Evolutionary conservation across 1,284 basidiomycete species (phyloP), one percentile per base, ranked within the genome.

Genomic region (Limonomyces culmigenus): DNA sequence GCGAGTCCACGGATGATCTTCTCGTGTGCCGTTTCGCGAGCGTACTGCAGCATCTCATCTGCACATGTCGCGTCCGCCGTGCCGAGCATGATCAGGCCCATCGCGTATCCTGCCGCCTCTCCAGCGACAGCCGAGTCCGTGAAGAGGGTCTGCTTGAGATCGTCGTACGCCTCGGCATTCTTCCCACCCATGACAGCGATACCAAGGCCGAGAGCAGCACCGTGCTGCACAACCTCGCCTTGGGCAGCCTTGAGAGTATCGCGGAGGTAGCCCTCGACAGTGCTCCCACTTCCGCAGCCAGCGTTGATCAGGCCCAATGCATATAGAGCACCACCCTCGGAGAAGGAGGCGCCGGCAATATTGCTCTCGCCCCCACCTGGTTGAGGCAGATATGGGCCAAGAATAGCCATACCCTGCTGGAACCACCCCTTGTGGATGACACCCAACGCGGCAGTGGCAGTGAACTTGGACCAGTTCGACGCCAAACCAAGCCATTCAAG

Each of bases 381-480:
- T 41, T 73, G 65, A 20, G 92, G 92, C 29, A 96, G 72, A 55
- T 96, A 96, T 0, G 92, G 92, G n/a, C 81, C 79, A 19, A 97
- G 72, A 36, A 96, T 85, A 36, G 75, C 76, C 70, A 84, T 81
- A 36, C 88, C 89, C 53, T 93, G 83, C 47, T 87, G 76, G 49
- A 89, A 84, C 52, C 89, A 91, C 32, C 92, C 92, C 47, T 92
- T 91, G 62, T 96, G 89, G 45, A 97, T 95, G 36, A 96, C 85
- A 46, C 92, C 92, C 17, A 97, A 73, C 5, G 84, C 88, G 17
- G 91, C 89, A 5, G 92, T 95, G 2, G 91, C 86, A 5, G 87
- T 86, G 59, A 96, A 97, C 51, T 96, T 97, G 31, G 87, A 86
- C 92, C 92, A 97, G 53, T 97, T 95, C 29, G 79, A 81, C 2